Evolutionary conservation across 352 stramenopile species (phyloP), one percentile per base, ranked within the genome.

Genomic region (Elongisporangium undulatum): DNA sequence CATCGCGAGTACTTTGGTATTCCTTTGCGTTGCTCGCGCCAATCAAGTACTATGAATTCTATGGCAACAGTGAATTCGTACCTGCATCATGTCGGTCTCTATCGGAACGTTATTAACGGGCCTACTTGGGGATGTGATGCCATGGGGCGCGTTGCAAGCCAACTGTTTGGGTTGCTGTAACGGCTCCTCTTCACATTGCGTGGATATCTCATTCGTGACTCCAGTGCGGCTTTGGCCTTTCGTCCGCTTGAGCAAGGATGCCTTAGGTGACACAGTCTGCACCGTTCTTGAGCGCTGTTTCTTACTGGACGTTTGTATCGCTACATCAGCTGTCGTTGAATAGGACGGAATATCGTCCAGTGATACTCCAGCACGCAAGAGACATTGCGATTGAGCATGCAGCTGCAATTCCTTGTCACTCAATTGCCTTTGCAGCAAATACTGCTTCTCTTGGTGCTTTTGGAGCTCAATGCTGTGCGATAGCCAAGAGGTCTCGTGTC

Each of bases 371-470:
- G 34, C 34, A 3, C 34, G 34, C 12, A 45, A 10, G 34, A 45
- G 34, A 4, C 10, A 17, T 45, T 45, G 15, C 16, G 9, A 17
- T 6, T 26, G 8, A n/a, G 48, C 57, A 51, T 51, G 20, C 16
- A 57, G 38, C 54, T 56, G 41, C 13, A 51, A 26, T 13, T 66
- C 52, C 57, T 60, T 55, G 13, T 61, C 15, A 4, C 59, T 34
- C n/a, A 73, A 23, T 20, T 19, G 55, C 24, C 67, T 51, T 17
- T 72, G 57, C 17, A 75, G 45, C 21, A 72, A 21, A 22, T 69
- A 17, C 29, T 70, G 57, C 23, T 63, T 67, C 57, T 75, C 68
- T 49, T 72, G 53, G 52, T 51, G 59, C 21, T 62, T 67, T 19
- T 29, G 45, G 10, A 69, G n/a, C 50, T 75, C 64, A 20, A 75